Evolutionary conservation across 2,329 filamentous ascomycete species (phyloP).

Genomic region (Fusarium oxysporum): DNA sequence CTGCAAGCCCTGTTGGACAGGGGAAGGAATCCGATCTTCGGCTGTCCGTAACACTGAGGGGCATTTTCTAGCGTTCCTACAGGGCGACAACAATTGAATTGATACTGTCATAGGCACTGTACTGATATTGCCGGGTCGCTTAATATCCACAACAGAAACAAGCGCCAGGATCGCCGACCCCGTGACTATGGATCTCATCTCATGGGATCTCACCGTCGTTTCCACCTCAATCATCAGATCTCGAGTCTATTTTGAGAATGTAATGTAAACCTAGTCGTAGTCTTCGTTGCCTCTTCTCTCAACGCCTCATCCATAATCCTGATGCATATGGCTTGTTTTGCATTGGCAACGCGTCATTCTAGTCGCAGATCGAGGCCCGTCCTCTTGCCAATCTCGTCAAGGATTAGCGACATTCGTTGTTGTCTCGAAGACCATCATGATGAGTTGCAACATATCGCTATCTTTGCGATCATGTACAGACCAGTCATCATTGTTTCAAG

Average conservation of each 20-base stretch:
- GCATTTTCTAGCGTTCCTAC: conserved; percentile 14
- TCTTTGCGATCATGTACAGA: background rate
- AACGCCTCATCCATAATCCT: background rate
- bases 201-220: conserved; percentile 19
- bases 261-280: background rate
- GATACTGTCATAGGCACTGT: conserved; percentile 4
- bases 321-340: background rate
- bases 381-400: background rate
- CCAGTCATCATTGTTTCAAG: background rate
- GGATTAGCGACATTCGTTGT: background rate
- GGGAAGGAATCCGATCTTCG: conserved; percentile 3
- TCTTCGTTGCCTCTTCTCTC: conserved; percentile 23
- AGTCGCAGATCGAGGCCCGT: background rate
- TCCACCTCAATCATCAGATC: conserved; percentile 23
- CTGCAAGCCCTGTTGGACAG: background rate
- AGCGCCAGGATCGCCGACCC: conserved; percentile 16
- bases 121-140: background rate
- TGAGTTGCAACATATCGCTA: background rate
- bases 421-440: background rate
- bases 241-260: background rate
- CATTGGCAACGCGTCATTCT: background rate
- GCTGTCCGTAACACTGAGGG: background rate
- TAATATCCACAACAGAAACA: conserved; percentile 12
- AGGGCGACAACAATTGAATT: background rate
- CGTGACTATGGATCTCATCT: conserved; percentile 7